A percentile compares a stretch with the other conserved stretches of the same genome.
Evolutionary conservation across 1,284 basidiomycete species (phyloP).

Genomic region (Trichosporon ovoides): DNA sequence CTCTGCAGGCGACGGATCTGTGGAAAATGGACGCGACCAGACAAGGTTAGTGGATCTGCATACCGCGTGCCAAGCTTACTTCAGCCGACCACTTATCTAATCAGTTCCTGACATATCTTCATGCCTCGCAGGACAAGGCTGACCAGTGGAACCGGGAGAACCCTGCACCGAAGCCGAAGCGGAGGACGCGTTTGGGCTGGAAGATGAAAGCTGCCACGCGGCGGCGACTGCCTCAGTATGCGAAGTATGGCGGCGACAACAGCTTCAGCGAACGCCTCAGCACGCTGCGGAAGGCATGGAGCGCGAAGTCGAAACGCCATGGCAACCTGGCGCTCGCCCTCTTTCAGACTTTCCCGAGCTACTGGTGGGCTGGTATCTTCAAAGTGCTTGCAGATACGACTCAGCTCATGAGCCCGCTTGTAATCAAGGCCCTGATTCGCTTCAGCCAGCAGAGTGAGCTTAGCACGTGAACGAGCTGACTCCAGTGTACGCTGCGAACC

Average conservation of each 20-base stretch:
- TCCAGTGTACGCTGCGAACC: conserved; percentile 37
- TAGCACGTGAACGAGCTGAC: conserved; percentile 31
- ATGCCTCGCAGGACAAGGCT: conserved; percentile 27
- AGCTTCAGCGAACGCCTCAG: conserved; percentile 3
- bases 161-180: conserved; percentile 43
- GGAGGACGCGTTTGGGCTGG: conserved; percentile 53
- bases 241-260: conserved; percentile 18
- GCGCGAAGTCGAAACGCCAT: conserved; percentile 37
- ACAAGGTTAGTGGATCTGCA: conserved; percentile 24
- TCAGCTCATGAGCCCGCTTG: conserved; percentile 61
- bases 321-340: conserved; percentile 63
- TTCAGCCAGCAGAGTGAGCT: conserved; percentile 56
- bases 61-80: conserved; percentile 2
- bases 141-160: conserved; percentile 41
- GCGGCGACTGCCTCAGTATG: conserved; percentile 20
- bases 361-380: conserved; percentile 62
- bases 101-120: conserved; percentile 39
- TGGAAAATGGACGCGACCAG: conserved; percentile 58
- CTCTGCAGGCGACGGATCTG: conserved; percentile 66
- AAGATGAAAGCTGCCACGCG: conserved; percentile 42
- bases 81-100: conserved; percentile 55
- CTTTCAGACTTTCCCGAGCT: conserved; percentile 64
- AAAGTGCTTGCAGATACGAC: conserved; percentile 50
- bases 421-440: conserved; percentile 65
- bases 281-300: conserved; percentile 17